phyloP scores from a whole-genome alignment of 106 monocot species.

The Allium cepa region DNA sequence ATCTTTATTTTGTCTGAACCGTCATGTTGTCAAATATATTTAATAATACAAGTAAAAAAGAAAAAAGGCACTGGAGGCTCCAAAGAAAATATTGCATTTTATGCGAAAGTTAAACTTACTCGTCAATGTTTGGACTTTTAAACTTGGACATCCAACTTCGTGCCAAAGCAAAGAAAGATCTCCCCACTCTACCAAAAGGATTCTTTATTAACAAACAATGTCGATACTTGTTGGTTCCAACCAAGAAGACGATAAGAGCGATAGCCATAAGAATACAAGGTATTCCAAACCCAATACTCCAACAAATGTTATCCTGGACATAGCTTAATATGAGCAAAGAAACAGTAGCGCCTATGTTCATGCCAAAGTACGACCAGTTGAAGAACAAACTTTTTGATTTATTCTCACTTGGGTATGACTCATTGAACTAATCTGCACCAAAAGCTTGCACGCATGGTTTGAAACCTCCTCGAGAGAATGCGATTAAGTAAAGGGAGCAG shows the following conservation, averaged over 20 bases:
- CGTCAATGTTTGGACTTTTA: not conserved
- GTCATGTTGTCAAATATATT: not conserved
- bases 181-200: constrained; percentile 5
- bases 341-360: no score
- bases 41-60: not conserved
- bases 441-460: no score
- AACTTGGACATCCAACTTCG: constrained; percentile 1
- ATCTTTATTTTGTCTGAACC: not conserved
- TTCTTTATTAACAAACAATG: not conserved
- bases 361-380: no score
- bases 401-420: no score
- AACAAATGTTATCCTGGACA: no score
- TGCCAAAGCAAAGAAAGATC: constrained; percentile 7
- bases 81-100: not conserved
- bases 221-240: constrained; percentile 24
- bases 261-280: no score
- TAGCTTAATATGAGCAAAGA: no score
- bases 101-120: not conserved
- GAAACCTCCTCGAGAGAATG: no score
- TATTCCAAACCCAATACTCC: no score
- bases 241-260: constrained; percentile 6
- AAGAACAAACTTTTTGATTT: no score
- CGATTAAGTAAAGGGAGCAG: no score
- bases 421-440: no score
- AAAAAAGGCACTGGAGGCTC: not conserved